Conservation (phyloP, 2,329 filamentous ascomycete species). For the Ciborinia camelliae region DNA sequence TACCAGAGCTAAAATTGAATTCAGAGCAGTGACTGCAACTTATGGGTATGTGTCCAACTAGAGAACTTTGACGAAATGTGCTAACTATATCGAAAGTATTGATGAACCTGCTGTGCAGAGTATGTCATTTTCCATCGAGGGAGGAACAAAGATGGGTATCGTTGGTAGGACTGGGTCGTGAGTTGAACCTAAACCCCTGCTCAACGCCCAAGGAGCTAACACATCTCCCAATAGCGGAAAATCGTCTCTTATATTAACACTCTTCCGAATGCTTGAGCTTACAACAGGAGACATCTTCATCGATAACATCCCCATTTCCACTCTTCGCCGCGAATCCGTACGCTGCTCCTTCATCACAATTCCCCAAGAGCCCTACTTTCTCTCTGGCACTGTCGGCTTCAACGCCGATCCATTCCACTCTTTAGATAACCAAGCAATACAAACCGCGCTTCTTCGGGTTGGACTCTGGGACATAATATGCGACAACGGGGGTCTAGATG, state of each 20-base stretch:
- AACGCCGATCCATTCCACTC: constrained; percentile 41
- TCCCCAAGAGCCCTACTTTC: constrained; percentile 44
- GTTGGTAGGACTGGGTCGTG: constrained; percentile 45
- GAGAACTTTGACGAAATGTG: neutral
- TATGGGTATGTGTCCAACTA: constrained; percentile 24
- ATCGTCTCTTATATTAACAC: constrained; percentile 46
- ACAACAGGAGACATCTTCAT: constrained; percentile 53
- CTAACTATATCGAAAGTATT: constrained; percentile 10
- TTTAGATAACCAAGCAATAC: constrained; percentile 42
- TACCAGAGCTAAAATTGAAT: constrained; percentile 23
- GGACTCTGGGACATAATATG: constrained; percentile 44
- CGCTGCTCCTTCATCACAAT: constrained; percentile 43
- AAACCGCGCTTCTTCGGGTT: constrained; percentile 45
- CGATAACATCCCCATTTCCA: constrained; percentile 43
- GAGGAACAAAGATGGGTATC: constrained; percentile 49
- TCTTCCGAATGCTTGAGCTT: constrained; percentile 71
- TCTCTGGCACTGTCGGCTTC: constrained; percentile 38
- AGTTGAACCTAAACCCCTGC: neutral
- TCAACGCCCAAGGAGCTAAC: neutral
- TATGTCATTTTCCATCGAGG: constrained; percentile 44
- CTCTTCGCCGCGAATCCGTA: constrained; percentile 40
- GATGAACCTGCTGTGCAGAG: constrained; percentile 29
- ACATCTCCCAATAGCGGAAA: constrained; percentile 39
- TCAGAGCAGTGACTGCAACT: constrained; percentile 28
- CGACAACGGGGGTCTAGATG: constrained; percentile 40